phyloP scores from a whole-genome alignment of 202 grass and related monocot genomes.

The Cymbopogon flexuosus region DNA sequence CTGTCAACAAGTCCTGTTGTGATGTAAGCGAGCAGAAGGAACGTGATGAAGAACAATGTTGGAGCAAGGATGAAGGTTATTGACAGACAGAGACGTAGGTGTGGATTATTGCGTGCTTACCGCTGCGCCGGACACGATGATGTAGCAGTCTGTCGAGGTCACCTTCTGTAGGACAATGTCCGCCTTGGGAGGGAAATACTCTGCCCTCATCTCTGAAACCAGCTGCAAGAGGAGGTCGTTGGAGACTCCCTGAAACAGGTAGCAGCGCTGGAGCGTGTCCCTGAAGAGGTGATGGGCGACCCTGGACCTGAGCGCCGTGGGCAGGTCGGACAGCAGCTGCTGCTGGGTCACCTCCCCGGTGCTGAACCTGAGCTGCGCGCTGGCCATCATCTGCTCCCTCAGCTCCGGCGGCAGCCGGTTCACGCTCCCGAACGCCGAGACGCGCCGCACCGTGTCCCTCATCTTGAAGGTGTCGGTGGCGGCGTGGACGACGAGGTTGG shows the following conservation, averaged over 20 bases:
- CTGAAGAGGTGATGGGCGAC: slow-evolving; percentile 47
- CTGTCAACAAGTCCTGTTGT: slow-evolving; percentile 18
- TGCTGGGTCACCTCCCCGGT: slow-evolving; percentile 34
- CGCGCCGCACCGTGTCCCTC: slow-evolving; percentile 39
- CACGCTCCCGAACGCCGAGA: slow-evolving; percentile 30
- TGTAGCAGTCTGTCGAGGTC: slow-evolving; percentile 40
- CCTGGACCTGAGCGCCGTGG: slow-evolving; percentile 40
- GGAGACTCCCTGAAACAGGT: slow-evolving; percentile 53
- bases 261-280: slow-evolving; percentile 23
- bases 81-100: background rate
- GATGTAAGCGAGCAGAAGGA: background rate
- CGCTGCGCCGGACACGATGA: slow-evolving; percentile 52
- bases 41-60: background rate
- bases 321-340: slow-evolving; percentile 36
- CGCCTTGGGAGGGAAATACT: slow-evolving; percentile 46
- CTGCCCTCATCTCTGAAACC: slow-evolving; percentile 49
- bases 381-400: slow-evolving; percentile 44
- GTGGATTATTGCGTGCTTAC: slow-evolving; percentile 9
- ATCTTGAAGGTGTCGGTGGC: slow-evolving; percentile 43
- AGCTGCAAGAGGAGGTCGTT: slow-evolving; percentile 29
- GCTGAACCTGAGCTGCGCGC: slow-evolving; percentile 48
- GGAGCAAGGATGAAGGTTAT: background rate
- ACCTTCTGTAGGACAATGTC: slow-evolving; percentile 53
- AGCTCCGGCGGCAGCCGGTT: slow-evolving; percentile 35
- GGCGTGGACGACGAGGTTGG: slow-evolving; percentile 52